phyloP scores from a whole-genome alignment of 345 rosid species.

The Abelmoschus esculentus region DNA sequence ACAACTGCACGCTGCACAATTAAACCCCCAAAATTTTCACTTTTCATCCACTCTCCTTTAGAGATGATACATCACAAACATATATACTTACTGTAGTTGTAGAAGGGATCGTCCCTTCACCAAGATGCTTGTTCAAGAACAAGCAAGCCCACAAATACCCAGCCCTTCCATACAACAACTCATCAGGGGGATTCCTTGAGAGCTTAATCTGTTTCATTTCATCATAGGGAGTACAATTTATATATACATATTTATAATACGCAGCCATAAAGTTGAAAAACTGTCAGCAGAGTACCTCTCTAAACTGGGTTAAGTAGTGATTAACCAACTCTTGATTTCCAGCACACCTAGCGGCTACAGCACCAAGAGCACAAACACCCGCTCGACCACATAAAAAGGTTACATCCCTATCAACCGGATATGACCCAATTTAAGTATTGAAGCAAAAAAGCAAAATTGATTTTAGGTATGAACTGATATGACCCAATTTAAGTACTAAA shows the following conservation, averaged over 20 bases:
- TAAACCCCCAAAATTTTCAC: background rate
- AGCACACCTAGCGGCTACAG: slow-evolving; percentile 48
- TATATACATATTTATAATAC: no score
- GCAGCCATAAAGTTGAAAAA: background rate
- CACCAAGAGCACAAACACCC: slow-evolving; percentile 70
- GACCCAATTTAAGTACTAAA: background rate
- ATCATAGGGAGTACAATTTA: background rate
- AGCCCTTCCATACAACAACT: slow-evolving; percentile 58
- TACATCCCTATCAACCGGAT: slow-evolving; percentile 28
- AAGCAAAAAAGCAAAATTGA: no score
- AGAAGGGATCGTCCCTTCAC: slow-evolving; percentile 40
- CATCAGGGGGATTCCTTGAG: slow-evolving; percentile 38
- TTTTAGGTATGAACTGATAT: background rate
- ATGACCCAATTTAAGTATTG: background rate
- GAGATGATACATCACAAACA: background rate
- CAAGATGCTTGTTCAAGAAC: slow-evolving; percentile 43
- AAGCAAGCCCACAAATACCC: slow-evolving; percentile 60
- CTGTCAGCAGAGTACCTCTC: slow-evolving; percentile 23
- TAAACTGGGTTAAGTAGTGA: slow-evolving; percentile 36
- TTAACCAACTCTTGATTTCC: slow-evolving; percentile 30
- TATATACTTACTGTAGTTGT: slow-evolving; percentile 32
- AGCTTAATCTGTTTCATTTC: slow-evolving; percentile 40
- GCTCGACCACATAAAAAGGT: slow-evolving; percentile 57
- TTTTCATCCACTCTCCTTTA: background rate
- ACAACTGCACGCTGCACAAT: slow-evolving; percentile 37